These are phyloP conservation scores for Inga laurina DNA, from an alignment of 306 rosid genomes.

Conservation along the genomic window DNA sequence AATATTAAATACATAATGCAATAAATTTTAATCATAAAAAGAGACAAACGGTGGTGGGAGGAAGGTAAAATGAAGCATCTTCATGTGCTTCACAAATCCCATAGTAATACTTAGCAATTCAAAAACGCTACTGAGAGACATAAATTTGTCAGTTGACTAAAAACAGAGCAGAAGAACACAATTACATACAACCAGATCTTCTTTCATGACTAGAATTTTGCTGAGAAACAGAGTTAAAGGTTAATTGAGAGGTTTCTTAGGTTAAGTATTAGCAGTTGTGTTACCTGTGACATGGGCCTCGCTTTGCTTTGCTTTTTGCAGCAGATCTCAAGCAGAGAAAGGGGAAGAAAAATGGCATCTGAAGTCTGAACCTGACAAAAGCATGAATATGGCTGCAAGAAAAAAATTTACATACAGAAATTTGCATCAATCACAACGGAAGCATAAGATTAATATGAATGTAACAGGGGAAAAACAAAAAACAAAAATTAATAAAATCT, in stretches of 20 bases:
- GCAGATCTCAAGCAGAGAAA: neutral
- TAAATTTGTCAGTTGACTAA: neutral
- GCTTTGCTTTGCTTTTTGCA: neutral
- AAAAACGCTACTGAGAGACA: neutral
- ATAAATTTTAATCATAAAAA: too few species aligned
- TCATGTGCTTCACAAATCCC: neutral
- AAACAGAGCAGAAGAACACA: neutral
- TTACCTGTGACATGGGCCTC: neutral
- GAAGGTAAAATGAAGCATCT: neutral
- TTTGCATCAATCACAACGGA: too few species aligned
- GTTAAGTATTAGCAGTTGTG: neutral
- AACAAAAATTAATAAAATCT: too few species aligned
- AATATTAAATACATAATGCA: too few species aligned
- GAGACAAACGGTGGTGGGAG: too few species aligned
- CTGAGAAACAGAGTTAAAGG: neutral
- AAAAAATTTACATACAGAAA: too few species aligned
- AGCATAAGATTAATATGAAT: too few species aligned
- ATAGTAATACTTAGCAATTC: neutral
- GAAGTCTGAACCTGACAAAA: too few species aligned
- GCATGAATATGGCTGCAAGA: neutral
- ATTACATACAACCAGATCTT: neutral
- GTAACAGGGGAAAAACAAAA: too few species aligned
- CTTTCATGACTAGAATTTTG: neutral
- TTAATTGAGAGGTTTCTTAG: neutral
- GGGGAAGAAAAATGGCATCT: neutral